Percentiles rank a stretch among this genome's conserved stretches.
Conservation (phyloP, 176 grass and related monocot species). For the Paspalum vaginatum region DNA sequence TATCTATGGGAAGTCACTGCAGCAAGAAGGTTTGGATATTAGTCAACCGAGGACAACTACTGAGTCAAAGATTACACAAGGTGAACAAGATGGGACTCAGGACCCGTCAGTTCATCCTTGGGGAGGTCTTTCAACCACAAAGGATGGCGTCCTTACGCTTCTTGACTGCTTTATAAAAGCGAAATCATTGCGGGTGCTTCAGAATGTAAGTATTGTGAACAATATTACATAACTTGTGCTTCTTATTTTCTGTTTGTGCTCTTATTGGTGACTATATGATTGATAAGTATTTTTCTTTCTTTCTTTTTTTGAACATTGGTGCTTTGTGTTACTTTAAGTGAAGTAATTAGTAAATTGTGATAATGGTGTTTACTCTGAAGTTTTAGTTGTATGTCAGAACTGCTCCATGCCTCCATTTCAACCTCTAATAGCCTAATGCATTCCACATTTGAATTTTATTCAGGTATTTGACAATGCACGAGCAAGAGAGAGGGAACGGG, state of each 20-base stretch:
- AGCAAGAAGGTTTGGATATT: slow-evolving; percentile 50
- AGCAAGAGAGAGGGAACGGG: slow-evolving; percentile 85
- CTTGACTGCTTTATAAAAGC: slow-evolving; percentile 84
- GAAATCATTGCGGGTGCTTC: slow-evolving; percentile 68
- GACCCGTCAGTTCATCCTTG: slow-evolving; percentile 81
- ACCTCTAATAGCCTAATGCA: slow-evolving; percentile 29
- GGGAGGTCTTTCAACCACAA: slow-evolving; percentile 85
- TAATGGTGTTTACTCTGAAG: slow-evolving; percentile 8
- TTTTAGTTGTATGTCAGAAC: slow-evolving; percentile 7
- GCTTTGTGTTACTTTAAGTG: slow-evolving; percentile 38
- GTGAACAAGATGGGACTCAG: slow-evolving; percentile 52
- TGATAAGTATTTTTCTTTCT: slow-evolving; percentile 13
- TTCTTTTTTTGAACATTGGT: slow-evolving; percentile 23
- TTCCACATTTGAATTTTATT: slow-evolving; percentile 26
- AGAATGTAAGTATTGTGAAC: slow-evolving; percentile 70
- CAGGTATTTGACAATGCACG: slow-evolving; percentile 99
- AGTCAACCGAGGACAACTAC: slow-evolving; percentile 28
- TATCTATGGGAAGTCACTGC: slow-evolving; percentile 72
- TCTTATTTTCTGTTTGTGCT: slow-evolving; percentile 33
- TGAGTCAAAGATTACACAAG: slow-evolving; percentile 37
- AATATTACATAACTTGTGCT: not conserved
- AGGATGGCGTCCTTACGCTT: slow-evolving; percentile 85
- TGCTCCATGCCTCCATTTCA: slow-evolving; percentile 16
- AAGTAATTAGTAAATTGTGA: slow-evolving; percentile 19
- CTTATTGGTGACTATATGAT: slow-evolving; percentile 27